Evolutionary conservation across 73 alveolate genomes (phyloP).

Genomic region (Effrenium voratum): DNA sequence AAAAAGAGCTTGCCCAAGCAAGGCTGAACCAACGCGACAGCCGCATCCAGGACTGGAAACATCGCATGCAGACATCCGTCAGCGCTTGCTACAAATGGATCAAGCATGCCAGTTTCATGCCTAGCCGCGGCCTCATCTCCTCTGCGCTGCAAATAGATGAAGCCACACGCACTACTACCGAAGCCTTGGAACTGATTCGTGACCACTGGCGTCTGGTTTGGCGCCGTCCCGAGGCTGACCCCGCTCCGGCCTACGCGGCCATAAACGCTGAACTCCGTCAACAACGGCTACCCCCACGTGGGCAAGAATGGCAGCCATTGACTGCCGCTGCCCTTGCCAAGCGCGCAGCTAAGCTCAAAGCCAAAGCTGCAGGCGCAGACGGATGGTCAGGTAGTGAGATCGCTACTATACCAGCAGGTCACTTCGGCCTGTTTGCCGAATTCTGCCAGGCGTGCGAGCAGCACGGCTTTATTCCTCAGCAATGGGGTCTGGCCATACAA

Average conservation of each 20-base stretch:
- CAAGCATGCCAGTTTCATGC: background rate
- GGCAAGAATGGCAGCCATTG: background rate
- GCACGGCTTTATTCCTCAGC: too few relatives aligned
- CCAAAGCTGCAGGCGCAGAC: background rate
- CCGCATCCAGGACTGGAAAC: background rate
- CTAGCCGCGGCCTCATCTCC: background rate
- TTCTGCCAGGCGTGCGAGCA: too few relatives aligned
- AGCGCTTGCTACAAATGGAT: background rate
- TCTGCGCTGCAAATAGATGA: background rate
- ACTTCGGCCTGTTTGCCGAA: too few relatives aligned
- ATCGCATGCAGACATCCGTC: background rate
- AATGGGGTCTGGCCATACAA: too few relatives aligned
- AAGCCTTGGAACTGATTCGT: background rate
- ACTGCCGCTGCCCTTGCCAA: background rate
- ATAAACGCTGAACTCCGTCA: background rate
- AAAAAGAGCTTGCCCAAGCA: background rate
- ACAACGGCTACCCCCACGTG: too few relatives aligned
- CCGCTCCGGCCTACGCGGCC: background rate
- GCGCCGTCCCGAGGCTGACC: background rate
- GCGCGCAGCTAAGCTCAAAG: background rate
- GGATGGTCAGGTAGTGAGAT: slow-evolving; percentile 6
- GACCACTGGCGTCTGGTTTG: slow-evolving; percentile 33
- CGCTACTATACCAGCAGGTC: too few relatives aligned
- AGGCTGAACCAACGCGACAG: background rate
- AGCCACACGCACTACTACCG: background rate